Conservation (phyloP, 495 filamentous ascomycete genomes). For the Parachaetomium inaequale region DNA sequence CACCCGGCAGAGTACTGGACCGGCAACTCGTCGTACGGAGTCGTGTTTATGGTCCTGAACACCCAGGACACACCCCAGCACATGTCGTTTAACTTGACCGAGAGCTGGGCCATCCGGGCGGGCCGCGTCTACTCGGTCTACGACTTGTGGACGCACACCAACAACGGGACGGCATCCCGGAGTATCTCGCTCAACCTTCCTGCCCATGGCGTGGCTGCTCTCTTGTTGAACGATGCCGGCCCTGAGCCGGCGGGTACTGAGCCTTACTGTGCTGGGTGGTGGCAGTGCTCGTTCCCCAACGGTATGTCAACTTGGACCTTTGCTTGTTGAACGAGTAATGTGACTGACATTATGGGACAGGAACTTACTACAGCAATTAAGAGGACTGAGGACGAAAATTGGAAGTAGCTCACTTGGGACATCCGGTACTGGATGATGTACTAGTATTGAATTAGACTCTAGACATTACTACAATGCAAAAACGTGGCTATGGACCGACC, state of each 20-base stretch:
- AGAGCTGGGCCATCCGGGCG: constrained; percentile 15
- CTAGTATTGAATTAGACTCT: too few relatives aligned
- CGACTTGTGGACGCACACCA: constrained; percentile 14
- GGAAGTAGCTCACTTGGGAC: too few relatives aligned
- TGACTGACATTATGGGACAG: neutral
- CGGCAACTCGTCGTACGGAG: constrained; percentile 14
- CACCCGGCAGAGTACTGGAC: constrained; percentile 15
- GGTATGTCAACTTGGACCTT: neutral
- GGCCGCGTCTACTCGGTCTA: constrained; percentile 12
- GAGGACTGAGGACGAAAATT: too few relatives aligned
- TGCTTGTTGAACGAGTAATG: neutral
- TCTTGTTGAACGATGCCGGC: constrained; percentile 11
- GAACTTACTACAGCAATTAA: constrained; percentile 14
- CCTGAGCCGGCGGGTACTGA: constrained; percentile 3
- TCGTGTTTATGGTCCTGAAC: constrained; percentile 15
- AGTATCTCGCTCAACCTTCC: constrained; percentile 7
- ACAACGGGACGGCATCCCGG: constrained; percentile 5
- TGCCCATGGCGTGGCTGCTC: constrained; percentile 11
- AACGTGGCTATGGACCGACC: too few relatives aligned
- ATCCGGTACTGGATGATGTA: too few relatives aligned
- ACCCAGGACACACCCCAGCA: neutral
- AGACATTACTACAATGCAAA: too few relatives aligned
- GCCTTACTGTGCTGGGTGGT: constrained; percentile 9
- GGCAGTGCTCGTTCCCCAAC: constrained; percentile 12
- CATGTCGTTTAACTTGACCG: constrained; percentile 14